These are phyloP conservation scores for Yamadazyma kanchanaburiensis DNA, from an alignment of 1,139 yeast genomes.

Conservation along the genomic window DNA sequence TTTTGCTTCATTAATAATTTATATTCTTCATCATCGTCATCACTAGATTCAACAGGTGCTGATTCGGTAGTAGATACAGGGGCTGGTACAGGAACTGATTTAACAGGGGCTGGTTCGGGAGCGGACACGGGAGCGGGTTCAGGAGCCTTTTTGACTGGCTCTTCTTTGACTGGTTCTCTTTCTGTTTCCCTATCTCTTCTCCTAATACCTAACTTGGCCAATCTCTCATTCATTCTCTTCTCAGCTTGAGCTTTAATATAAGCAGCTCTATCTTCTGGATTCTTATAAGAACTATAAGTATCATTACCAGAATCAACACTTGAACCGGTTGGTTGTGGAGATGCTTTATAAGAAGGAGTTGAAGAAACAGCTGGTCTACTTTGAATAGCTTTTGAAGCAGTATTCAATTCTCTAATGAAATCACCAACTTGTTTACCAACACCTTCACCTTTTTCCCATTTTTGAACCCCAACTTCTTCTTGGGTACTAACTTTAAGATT, in stretches of 20 bases:
- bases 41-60: conserved; percentile 15
- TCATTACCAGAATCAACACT: conserved; percentile 5
- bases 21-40: conserved; percentile 48
- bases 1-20: conserved; percentile 44
- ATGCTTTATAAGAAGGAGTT: conserved; percentile 7
- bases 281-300: conserved; percentile 19
- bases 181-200: conserved; percentile 24
- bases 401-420: conserved; percentile 57
- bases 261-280: conserved; percentile 72
- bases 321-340: conserved; percentile 12
- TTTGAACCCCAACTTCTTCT: conserved; percentile 55
- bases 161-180: conserved; percentile 1
- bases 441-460: conserved; percentile 87
- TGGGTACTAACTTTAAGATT: conserved; percentile 42
- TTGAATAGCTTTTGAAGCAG: conserved; percentile 12
- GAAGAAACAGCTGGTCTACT: conserved; percentile 5
- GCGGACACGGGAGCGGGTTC: conserved; percentile 3
- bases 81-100: conserved; percentile 4
- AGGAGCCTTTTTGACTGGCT: conserved; percentile 1
- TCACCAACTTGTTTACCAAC: conserved; percentile 59
- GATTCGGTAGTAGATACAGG: conserved; percentile 3
- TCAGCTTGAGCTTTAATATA: conserved; percentile 89
- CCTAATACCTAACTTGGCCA: conserved; percentile 79
- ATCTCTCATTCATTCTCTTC: conserved; percentile 81
- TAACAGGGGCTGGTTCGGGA: conserved; percentile 4